Base-by-base conservation (phyloP, 768 basidiomycete species). In the Lactarius sp. region DNA sequence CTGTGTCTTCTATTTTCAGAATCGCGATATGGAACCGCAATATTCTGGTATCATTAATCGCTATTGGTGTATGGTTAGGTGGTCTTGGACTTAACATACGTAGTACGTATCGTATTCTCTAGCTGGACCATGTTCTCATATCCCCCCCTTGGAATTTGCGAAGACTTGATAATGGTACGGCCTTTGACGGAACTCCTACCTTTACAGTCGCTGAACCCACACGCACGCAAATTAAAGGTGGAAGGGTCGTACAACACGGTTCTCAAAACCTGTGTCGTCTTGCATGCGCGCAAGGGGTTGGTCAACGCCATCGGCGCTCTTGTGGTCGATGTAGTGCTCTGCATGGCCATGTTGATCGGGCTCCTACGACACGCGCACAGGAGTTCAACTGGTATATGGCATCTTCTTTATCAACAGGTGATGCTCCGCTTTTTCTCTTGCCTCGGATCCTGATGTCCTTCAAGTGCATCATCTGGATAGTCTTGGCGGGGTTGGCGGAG, bases 351-450 rank as follows among this genome's bases (percentile, higher is more conserved):
- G 60, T 18, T 54, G 2, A 39, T 54, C 13, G 60, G 60, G 16
- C 52, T 61, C 34, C 16, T 61, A 13, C 60, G 44, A 54, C 52
- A 54, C 6, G 44, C 22, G 7, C 22, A 47, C 14, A 27, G 31
- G 9, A 18, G 13, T n/a, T 16, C 60, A 47, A n/a, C 8, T 18
- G 52, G 44, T 12, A 37, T 65, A 44, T 65, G 64, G 64, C 18
- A 22, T 16, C 22, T 65, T 14, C 59, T 65, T 46, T 60, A 60
- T 52, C 64, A 56, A 60, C 59, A 65, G 41, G 64, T 65, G 10
- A 56, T 9, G 3, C 20, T 6, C 22, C 16, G 10, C n/a, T 4
- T n/a, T 20, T 27, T 44, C 14, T 18, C 52, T 52, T 18, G 3
- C 42, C 10, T 22, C 3, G 42, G 10, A 46, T 36, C 20, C 34